A percentile compares a stretch with the other conserved stretches of the same genome.
These are phyloP conservation scores for Fragaria ananassa DNA, from an alignment of 306 rosid species.

Conservation along the genomic window DNA sequence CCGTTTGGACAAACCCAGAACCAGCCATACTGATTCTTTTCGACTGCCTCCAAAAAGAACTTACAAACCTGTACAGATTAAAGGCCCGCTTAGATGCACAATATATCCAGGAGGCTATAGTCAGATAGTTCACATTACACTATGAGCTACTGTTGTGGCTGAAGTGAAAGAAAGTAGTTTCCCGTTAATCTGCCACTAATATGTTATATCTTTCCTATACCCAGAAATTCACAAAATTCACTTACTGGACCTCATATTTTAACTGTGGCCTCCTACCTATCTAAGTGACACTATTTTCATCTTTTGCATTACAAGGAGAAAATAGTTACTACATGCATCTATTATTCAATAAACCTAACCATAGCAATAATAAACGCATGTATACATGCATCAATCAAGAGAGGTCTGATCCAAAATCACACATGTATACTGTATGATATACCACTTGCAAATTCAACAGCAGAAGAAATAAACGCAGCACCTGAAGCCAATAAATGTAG, in stretches of 20 bases:
- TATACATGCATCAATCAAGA: neutral
- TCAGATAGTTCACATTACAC: neutral
- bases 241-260: neutral
- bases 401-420: neutral
- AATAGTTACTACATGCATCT: neutral
- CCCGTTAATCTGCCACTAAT: neutral
- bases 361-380: neutral
- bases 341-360: neutral
- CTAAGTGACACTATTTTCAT: neutral
- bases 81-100: conserved; percentile 6
- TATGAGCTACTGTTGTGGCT: neutral
- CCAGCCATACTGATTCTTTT: conserved; percentile 98
- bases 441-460: neutral
- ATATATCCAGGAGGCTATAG: neutral
- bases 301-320: neutral
- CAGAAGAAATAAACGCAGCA: neutral
- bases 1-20: conserved; percentile 93
- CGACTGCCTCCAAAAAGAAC: conserved; percentile 72
- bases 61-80: conserved; percentile 40
- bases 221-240: neutral
- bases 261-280: neutral
- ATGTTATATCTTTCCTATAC: neutral
- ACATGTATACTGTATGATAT: neutral
- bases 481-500: neutral
- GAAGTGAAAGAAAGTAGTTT: neutral